These are phyloP conservation scores for Pseudozyma flocculosa DNA, from an alignment of 1,284 basidiomycete genomes.

Conservation along the genomic window DNA sequence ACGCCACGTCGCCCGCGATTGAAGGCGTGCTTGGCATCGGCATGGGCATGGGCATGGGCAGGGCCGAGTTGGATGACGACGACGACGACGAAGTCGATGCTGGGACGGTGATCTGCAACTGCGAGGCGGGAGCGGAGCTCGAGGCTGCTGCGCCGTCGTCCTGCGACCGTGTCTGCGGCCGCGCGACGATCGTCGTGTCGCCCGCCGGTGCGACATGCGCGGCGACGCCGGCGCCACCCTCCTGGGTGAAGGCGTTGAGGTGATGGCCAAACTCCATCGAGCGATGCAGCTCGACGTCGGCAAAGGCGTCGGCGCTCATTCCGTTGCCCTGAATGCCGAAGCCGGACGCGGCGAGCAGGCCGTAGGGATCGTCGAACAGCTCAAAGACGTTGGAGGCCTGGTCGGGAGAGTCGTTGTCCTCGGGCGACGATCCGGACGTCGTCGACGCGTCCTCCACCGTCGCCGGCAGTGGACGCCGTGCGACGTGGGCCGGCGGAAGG, in stretches of 20 bases:
- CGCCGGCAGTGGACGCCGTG: slow-evolving; percentile 41
- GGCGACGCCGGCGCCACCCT: slow-evolving; percentile 40
- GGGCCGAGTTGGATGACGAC: not conserved
- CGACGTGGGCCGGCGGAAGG: slow-evolving; percentile 4
- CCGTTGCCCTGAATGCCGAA: slow-evolving; percentile 35
- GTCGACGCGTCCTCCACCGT: slow-evolving; percentile 53
- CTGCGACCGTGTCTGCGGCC: not conserved
- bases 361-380: slow-evolving; percentile 54
- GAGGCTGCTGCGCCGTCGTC: not conserved
- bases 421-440: slow-evolving; percentile 29
- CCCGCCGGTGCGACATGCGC: slow-evolving; percentile 30
- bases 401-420: slow-evolving; percentile 17
- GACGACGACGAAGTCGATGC: not conserved
- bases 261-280: slow-evolving; percentile 38
- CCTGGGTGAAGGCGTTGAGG: slow-evolving; percentile 35
- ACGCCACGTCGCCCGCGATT: too few relatives aligned
- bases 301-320: slow-evolving; percentile 39
- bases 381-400: slow-evolving; percentile 36
- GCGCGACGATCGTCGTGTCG: not conserved
- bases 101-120: not conserved
- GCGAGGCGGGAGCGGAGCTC: not conserved
- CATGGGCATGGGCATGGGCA: too few relatives aligned
- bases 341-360: slow-evolving; percentile 45
- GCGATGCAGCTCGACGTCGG: slow-evolving; percentile 42
- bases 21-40: too few relatives aligned